Base-by-base conservation (phyloP, 495 filamentous ascomycete species). In the Ramalina peruviana region DNA sequence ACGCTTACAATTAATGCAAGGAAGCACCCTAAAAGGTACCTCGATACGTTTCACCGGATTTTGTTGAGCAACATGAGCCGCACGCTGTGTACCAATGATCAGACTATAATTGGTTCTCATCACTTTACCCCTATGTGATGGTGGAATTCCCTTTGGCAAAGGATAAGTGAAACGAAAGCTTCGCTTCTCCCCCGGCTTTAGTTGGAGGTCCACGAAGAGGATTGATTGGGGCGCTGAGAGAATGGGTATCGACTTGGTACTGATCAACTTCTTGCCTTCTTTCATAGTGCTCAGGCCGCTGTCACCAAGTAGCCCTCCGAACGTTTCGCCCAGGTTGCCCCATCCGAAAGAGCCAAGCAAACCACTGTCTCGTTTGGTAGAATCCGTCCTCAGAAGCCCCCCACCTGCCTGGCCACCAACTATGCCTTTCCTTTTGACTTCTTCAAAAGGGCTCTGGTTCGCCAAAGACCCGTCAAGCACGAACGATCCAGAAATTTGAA, bases 191-290 rank as follows among this genome's bases (percentile, higher is more conserved):
- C 92, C 92, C 0, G 93, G 89, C 15, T 74, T 81, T 16, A 98
- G 72, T 58, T 82, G 78, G 30, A 97, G 72, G 60, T 98, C 88
- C 36, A 98, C 90, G 59, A 98, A 98, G 15, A 98, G 72, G 53
- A 98, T 87, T 6, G 88, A 94, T 64, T 97, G 92, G n/a, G 90
- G 87, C 7, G 92, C 96, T 20, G 88, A 93, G 17, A 98, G 65
- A 37, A 98, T 71, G 3, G 92, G 92, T 37, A 98, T 81, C 17
- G 83, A 82, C 61, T 83, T 85, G 15, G 88, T 82, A 55, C 71
- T 79, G 40, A 82, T 81, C 49, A 83, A 81, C 1, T 82, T 85
- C 55, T 87, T 85, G 86, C 95, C 94, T 58, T 95, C 86, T 65
- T 87, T 87, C 52, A 97, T 85, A 47, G 81, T 93, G 67, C 89